Evolutionary conservation across 2,329 filamentous ascomycete genomes (phyloP), one percentile per base, ranked within the genome.

Genomic region (Aspergillus neoniger): DNA sequence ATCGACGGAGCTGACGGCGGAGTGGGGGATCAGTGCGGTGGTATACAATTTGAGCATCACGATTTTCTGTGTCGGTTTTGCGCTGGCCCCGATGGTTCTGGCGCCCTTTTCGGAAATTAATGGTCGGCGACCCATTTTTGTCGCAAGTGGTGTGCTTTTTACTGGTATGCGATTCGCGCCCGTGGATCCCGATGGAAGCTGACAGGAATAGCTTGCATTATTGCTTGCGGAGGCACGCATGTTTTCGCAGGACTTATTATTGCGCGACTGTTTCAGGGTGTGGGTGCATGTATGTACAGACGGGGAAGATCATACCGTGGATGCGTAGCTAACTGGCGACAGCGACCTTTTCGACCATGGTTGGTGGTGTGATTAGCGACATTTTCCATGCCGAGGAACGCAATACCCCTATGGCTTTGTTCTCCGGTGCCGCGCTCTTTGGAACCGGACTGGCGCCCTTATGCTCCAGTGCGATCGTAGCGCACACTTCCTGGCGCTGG

Each of bases 21-120:
- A 90, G 69, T 91, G 91, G 77, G 74, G 83, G 3, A 81, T 91
- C 0, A 88, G 86, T 41, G 79, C 81, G 9, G 81, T 89, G n/a
- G 87, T 87, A 1, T 84, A 88, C n/a, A 79, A 90, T 5, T 80
- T 87, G 1, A 91, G 91, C 36, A 91, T 96, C 62, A 96, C 92
- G 0, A 85, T 86, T 0, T 97, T 95, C 75, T 95, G 91, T 49
- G 70, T 83, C 36, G 92, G 93, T 3, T 96, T 96, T 67, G 91
- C 85, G 0, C 75, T 92, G 23, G 90, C 91, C 0, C 93, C 93
- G 0, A 96, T 97, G 92, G 82, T 91, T 0, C 83, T 96, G 0
- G 93, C 93, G 0, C 93, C 93, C 0, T 89, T 96, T 65, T 92
- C 89, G 0, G 93, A 97, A 76, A 89, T 96, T 72, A 92, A 95